phyloP scores from a whole-genome alignment of 345 rosid species.

The Streptanthus diversifolius region DNA sequence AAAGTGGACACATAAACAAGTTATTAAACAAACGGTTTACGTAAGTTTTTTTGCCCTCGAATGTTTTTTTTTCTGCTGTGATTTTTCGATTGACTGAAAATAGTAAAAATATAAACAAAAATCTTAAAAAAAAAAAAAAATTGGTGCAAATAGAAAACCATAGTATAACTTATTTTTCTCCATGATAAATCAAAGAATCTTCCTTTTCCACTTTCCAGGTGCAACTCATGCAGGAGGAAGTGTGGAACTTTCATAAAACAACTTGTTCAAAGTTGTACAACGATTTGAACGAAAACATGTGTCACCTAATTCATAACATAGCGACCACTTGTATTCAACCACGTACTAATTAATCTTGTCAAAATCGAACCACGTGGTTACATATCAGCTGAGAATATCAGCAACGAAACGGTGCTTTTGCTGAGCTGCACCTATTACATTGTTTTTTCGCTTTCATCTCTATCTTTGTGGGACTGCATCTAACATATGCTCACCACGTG shows the following conservation, averaged over 20 bases:
- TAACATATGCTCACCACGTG: slow-evolving; percentile 6
- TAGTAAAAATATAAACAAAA: too few relatives aligned
- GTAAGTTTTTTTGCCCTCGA: too few relatives aligned
- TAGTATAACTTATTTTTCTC: background rate
- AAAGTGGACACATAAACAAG: too few relatives aligned
- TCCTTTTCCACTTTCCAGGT: slow-evolving; percentile 19
- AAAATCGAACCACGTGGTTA: slow-evolving; percentile 8
- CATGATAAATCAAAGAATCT: background rate
- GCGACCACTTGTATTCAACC: background rate
- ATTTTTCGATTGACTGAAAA: too few relatives aligned
- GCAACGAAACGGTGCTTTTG: slow-evolving; percentile 5
- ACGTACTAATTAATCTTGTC: background rate
- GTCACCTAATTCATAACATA: background rate
- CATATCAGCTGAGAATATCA: background rate
- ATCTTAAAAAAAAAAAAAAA: too few relatives aligned
- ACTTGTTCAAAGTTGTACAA: background rate
- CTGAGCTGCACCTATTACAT: slow-evolving; percentile 23
- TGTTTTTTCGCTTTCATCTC: background rate
- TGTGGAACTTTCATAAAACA: background rate
- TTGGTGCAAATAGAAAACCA: background rate
- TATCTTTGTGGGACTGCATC: background rate
- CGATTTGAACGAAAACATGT: background rate
- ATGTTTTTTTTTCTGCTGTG: too few relatives aligned
- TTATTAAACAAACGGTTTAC: too few relatives aligned
- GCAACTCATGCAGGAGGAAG: slow-evolving; percentile 29